Evolutionary conservation across 495 filamentous ascomycete genomes (phyloP).

Genomic region (Xylaria castorea): DNA sequence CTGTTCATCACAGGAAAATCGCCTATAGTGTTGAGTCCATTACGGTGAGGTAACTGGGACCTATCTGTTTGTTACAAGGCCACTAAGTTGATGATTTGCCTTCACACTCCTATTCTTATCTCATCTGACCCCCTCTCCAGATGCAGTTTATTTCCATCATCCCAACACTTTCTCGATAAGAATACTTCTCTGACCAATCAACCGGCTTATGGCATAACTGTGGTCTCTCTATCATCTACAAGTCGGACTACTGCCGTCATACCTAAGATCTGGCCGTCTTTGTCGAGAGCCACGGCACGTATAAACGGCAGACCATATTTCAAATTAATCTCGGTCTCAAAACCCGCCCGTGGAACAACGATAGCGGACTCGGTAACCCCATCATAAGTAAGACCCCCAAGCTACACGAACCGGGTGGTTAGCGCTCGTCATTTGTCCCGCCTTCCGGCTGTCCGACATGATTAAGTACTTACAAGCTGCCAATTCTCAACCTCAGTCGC

Average conservation of each 20-base stretch:
- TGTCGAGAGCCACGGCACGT: slow-evolving; percentile 31
- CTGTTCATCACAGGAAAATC: background rate
- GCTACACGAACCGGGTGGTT: background rate
- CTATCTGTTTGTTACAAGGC: background rate
- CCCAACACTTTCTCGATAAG: background rate
- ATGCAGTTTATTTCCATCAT: background rate
- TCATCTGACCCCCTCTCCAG: background rate
- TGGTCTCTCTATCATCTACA: background rate
- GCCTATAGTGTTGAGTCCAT: background rate
- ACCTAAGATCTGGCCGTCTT: slow-evolving; percentile 26
- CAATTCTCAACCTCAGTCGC: slow-evolving; percentile 37
- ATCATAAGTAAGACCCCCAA: slow-evolving; percentile 10
- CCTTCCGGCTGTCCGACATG: background rate
- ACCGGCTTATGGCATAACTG: background rate
- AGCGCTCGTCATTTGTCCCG: background rate
- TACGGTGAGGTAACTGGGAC: background rate
- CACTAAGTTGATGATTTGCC: background rate
- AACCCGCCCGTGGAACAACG: slow-evolving; percentile 26
- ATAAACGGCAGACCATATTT: slow-evolving; percentile 9
- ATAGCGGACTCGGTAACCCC: slow-evolving; percentile 9
- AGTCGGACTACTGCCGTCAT: slow-evolving; percentile 9
- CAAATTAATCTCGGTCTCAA: slow-evolving; percentile 36
- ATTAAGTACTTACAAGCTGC: slow-evolving; percentile 27
- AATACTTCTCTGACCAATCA: background rate
- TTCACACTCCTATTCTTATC: background rate